These are phyloP conservation scores for Aspergillus hortae DNA, from an alignment of 2,329 filamentous ascomycete species.

Conservation along the genomic window DNA sequence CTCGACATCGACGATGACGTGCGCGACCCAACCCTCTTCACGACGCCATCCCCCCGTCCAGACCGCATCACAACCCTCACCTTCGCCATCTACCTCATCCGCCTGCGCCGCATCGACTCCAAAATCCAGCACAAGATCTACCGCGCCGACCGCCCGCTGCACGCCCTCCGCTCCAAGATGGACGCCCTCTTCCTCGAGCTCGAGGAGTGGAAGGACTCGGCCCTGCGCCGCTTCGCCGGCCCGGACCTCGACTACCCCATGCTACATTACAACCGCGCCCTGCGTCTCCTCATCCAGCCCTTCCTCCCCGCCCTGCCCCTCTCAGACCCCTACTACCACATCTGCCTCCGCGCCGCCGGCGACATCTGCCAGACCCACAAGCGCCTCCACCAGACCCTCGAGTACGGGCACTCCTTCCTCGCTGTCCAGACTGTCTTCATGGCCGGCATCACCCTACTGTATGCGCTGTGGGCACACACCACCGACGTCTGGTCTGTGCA, in stretches of 20 bases:
- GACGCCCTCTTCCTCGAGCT: constrained; percentile 44
- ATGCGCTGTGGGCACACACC: constrained; percentile 42
- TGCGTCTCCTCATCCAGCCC: constrained; percentile 50
- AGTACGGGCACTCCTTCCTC: constrained; percentile 39
- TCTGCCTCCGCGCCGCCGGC: constrained; percentile 36
- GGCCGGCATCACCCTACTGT: constrained; percentile 35
- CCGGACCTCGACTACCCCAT: constrained; percentile 47
- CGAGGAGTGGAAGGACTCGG: constrained; percentile 46
- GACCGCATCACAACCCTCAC: constrained; percentile 36
- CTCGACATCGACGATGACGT: constrained; percentile 43
- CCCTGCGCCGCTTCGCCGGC: constrained; percentile 30
- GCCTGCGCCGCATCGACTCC: constrained; percentile 47
- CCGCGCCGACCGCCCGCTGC: constrained; percentile 46
- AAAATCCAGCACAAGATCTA: constrained; percentile 53
- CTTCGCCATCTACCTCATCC: constrained; percentile 44
- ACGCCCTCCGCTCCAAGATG: constrained; percentile 47
- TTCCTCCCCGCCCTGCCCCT: constrained; percentile 47
- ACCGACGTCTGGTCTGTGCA: constrained; percentile 47
- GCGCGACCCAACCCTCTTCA: constrained; percentile 33
- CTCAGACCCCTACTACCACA: constrained; percentile 46
- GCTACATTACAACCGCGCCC: constrained; percentile 49
- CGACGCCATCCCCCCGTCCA: constrained; percentile 20
- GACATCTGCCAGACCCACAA: constrained; percentile 38
- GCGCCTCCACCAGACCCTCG: constrained; percentile 34
- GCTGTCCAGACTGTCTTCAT: constrained; percentile 39